A percentile compares a stretch with the other conserved stretches of the same genome.
Evolutionary conservation across 2,329 filamentous ascomycete genomes (phyloP).

Genomic region (Colletotrichum coccodes): DNA sequence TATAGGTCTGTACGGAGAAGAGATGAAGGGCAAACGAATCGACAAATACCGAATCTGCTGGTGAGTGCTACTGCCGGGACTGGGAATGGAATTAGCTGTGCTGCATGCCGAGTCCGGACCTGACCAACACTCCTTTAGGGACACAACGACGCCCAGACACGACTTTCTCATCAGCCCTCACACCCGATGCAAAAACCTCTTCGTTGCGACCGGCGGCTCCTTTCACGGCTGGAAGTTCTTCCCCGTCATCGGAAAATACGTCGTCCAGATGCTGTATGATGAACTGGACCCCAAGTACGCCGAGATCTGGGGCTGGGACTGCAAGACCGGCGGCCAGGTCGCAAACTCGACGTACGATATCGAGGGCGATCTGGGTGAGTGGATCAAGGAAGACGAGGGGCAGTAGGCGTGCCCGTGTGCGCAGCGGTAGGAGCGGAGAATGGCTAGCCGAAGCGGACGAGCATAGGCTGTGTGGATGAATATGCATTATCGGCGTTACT

Average conservation of each 20-base stretch:
- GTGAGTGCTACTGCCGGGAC: constrained; percentile 40
- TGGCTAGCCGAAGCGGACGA: neutral
- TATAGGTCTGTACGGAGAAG: constrained; percentile 53
- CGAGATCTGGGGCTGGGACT: constrained; percentile 58
- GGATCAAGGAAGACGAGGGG: constrained; percentile 30
- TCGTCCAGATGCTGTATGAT: constrained; percentile 59
- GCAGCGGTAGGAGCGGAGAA: neutral
- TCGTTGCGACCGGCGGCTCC: constrained; percentile 70
- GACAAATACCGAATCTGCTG: constrained; percentile 58
- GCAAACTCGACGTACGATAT: constrained; percentile 55
- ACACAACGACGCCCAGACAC: constrained; percentile 69
- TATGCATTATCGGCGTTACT: constrained; percentile 4
- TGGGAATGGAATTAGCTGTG: neutral
- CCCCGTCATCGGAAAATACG: constrained; percentile 69
- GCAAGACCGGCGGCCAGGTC: constrained; percentile 50
- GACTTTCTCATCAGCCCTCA: constrained; percentile 70
- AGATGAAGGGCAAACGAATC: constrained; percentile 49
- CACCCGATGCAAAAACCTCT: constrained; percentile 60
- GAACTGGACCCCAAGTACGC: constrained; percentile 49
- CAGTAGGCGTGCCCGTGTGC: neutral
- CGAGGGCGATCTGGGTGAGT: constrained; percentile 50
- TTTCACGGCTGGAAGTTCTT: constrained; percentile 75
- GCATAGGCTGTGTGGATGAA: neutral
- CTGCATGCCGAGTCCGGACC: no score
- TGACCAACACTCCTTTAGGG: constrained; percentile 51